Evolutionary conservation across 1,139 yeast genomes (phyloP), one percentile per base, ranked within the genome.

Genomic region (Scheffersomyces quercinus): DNA sequence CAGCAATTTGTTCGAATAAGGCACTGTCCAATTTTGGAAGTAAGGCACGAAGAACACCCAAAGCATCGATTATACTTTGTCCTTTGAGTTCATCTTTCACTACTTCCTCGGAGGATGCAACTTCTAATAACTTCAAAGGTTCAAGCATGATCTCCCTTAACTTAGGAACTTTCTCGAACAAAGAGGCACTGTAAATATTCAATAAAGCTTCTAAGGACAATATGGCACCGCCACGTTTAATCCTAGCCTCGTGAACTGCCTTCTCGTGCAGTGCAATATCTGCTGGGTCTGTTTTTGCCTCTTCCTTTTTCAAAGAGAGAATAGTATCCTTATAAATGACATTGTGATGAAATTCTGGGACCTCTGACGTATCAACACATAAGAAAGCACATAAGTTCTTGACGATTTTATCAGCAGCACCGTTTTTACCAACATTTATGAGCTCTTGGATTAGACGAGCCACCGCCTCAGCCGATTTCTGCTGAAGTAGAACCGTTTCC

Each of bases 351-450:
- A 88, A 93, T 58, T 90, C 98, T 3, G 99, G 99, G 30, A 93
- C 97, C 62, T 91, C 98, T 5, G 95, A 81, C 0, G 97, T 89
- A 62, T 93, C 99, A 35, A 91, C 97, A 69, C 99, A 93, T 39
- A 93, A 64, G 60, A 93, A 93, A 1, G 95, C 96, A 67, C 97
- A 88, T 43, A 95, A 70, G 58, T 95, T 95, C 60, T 89, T 91
- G 41, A 88, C 81, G 51, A 93, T 85, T 60, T 93, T 95, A 55
- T 89, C 96, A 3, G 93, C 84, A 3, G 95, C 95, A 35, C 83
- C 83, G 15, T 64, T 64, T 56, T 91, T 90, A 9, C 81, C 82
- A 10, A 68, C 69, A 1, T 62, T 63, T 35, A 82, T 71, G 49
- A 95, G 76, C 53, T 79, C 76, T 28, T 68, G 60, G 32, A 91